Evolutionary conservation across 1,284 basidiomycete genomes (phyloP), one percentile per base, ranked within the genome.

Genomic region (Ustilago hordei): DNA sequence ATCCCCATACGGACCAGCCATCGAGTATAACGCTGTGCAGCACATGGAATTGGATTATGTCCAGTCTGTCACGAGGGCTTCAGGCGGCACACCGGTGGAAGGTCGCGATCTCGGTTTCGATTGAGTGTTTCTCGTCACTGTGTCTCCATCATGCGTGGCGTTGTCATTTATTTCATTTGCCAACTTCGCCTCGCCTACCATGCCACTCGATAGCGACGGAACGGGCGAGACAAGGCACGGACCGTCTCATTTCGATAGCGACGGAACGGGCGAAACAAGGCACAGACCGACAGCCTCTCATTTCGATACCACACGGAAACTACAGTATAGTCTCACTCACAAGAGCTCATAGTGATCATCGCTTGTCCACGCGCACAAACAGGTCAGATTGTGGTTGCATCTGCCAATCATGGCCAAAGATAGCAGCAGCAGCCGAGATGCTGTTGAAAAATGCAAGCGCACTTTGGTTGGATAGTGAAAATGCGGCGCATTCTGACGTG

Each of bases 391-490:
- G 45, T 31, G 1, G n/a, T 19, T 8, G 17, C 9, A 9, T 23
- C 45, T 55, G 53, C 53, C 7, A 55, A 55, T 19, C 5, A 36
- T 54, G 13, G 34, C 53, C 53, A 55, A 55, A 55, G 53, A 55
- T 55, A 55, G 36, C 53, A 55, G 50, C 32, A 17, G 50, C 32
- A 13, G 45, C 45, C 17, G 50, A 23, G 9, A 50, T 53, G 50
- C 17, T 53, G 50, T 53, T 53, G 50, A 35, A 53, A 53, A 43
- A 28, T 28, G 23, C 23, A 28, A 45, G 23, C 39, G 39, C 39
- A 15, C 3, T 41, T 41, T 41, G 11, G 39, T 23, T 7, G 23
- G 19, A 48, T 23, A 28, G 8, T 13, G 19, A 13, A 17, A 23
- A 23, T 48, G 45, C 19, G 23, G 45, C 45, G 45, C 45, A 48